Conservation (phyloP, 192 early-diverging fungal species). For the Spizellomyces punctatus region DNA sequence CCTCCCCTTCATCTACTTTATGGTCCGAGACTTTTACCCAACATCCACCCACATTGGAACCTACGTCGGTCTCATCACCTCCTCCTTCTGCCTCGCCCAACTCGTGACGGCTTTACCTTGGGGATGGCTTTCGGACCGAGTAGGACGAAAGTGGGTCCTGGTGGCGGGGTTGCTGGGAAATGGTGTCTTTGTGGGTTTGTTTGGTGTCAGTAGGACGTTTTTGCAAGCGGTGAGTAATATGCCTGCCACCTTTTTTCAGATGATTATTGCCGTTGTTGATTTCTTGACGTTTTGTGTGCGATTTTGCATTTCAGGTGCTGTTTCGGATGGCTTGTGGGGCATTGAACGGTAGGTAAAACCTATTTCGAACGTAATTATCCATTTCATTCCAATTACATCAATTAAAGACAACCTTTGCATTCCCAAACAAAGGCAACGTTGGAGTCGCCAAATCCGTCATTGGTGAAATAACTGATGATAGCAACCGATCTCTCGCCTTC, state of each 20-base stretch:
- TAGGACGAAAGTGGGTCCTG: constrained; percentile 80
- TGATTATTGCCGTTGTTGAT: neutral
- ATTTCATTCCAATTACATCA: neutral
- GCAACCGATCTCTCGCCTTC: constrained; percentile 79
- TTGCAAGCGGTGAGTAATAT: constrained; percentile 55
- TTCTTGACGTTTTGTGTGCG: too few species aligned
- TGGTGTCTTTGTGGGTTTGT: constrained; percentile 64
- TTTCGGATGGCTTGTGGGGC: constrained; percentile 42
- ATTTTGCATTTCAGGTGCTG: constrained; percentile 6
- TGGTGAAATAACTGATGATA: constrained; percentile 82
- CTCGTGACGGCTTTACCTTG: constrained; percentile 61
- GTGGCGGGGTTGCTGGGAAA: constrained; percentile 80
- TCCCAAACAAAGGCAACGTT: constrained; percentile 43
- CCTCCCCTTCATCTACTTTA: constrained; percentile 86
- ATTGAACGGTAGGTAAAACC: constrained; percentile 8
- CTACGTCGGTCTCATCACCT: constrained; percentile 78
- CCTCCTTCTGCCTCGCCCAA: constrained; percentile 72
- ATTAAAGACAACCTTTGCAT: constrained; percentile 42
- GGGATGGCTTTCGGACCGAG: constrained; percentile 75
- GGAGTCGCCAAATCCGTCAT: constrained; percentile 83
- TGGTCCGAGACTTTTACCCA: constrained; percentile 69
- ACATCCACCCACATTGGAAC: constrained; percentile 78
- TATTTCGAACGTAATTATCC: neutral
- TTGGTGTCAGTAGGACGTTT: constrained; percentile 69
- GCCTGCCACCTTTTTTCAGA: neutral